A percentile compares a stretch with the other conserved stretches of the same genome.
phyloP scores from a whole-genome alignment of 1,284 basidiomycete genomes.

The Tilletia caries region DNA sequence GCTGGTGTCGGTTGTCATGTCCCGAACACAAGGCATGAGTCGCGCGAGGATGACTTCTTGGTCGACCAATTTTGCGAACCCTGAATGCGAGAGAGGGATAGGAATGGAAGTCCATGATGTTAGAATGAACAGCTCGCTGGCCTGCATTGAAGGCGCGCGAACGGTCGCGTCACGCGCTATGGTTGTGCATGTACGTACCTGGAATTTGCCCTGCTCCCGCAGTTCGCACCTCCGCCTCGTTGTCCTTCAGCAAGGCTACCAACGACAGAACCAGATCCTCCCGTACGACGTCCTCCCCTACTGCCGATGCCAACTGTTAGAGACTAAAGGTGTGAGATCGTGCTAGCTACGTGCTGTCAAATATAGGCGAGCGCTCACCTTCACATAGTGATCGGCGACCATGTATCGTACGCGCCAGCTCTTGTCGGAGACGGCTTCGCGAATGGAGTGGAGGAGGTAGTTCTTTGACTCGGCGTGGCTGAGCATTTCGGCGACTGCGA shows the following conservation, averaged over 20 bases:
- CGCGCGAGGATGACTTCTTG: conserved; percentile 89
- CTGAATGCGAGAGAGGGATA: conserved; percentile 57
- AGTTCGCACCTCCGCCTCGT: conserved; percentile 96
- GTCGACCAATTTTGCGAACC: conserved; percentile 91
- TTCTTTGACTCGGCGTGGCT: conserved; percentile 83
- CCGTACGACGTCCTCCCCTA: conserved; percentile 83
- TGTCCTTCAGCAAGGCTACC: conserved; percentile 91
- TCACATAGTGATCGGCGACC: conserved; percentile 97
- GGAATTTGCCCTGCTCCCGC: conserved; percentile 95
- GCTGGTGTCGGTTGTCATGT: conserved; percentile 86
- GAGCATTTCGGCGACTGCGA: conserved; percentile 82
- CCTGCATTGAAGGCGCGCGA: neutral
- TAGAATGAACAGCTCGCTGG: neutral
- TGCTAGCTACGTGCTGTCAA: no score
- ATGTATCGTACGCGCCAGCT: conserved; percentile 99
- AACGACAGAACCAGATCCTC: conserved; percentile 93
- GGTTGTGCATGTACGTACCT: conserved; percentile 59
- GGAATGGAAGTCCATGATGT: neutral
- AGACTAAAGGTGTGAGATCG: neutral
- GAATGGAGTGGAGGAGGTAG: conserved; percentile 74
- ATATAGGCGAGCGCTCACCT: conserved; percentile 51
- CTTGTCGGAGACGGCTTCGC: conserved; percentile 84
- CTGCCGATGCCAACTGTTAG: conserved; percentile 70
- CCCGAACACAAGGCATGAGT: conserved; percentile 92
- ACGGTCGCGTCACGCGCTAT: no score